phyloP scores from a whole-genome alignment of 139 green algal genomes.

The Micractinium conductrix region DNA sequence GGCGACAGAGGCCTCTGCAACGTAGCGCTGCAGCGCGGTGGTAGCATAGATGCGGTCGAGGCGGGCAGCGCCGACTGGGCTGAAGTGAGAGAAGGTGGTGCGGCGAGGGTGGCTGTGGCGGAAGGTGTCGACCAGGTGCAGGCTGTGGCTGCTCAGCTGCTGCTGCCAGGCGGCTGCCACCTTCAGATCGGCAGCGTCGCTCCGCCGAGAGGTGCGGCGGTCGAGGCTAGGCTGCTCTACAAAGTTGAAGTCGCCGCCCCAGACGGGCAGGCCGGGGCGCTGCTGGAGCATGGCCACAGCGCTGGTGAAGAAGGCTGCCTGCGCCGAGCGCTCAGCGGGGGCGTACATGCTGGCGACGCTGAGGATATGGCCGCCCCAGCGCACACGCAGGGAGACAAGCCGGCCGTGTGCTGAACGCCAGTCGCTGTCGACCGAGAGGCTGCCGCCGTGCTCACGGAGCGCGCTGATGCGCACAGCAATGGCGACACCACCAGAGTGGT shows the following conservation, averaged over 20 bases:
- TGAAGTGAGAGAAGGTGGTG: neutral
- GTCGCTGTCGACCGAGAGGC: neutral
- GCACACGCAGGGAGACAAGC: neutral
- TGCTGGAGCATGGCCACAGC: neutral
- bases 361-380: neutral
- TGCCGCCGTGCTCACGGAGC: neutral
- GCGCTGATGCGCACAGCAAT: neutral
- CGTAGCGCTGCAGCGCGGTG: too few relatives aligned
- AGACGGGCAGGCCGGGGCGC: neutral
- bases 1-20: too few relatives aligned
- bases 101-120: neutral
- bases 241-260: neutral
- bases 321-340: too few relatives aligned
- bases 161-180: neutral
- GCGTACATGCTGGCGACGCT: neutral
- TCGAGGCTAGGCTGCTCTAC: neutral
- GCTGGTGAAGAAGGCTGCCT: too few relatives aligned
- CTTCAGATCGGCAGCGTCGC: neutral
- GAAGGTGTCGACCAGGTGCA: neutral
- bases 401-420: neutral
- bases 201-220: neutral
- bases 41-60: too few relatives aligned
- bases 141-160: neutral
- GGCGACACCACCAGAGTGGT: neutral
- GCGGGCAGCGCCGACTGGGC: too few relatives aligned